Evolutionary conservation across 192 early-diverging fungal genomes (phyloP).

Genomic region (Backusella parvicylindrica): DNA sequence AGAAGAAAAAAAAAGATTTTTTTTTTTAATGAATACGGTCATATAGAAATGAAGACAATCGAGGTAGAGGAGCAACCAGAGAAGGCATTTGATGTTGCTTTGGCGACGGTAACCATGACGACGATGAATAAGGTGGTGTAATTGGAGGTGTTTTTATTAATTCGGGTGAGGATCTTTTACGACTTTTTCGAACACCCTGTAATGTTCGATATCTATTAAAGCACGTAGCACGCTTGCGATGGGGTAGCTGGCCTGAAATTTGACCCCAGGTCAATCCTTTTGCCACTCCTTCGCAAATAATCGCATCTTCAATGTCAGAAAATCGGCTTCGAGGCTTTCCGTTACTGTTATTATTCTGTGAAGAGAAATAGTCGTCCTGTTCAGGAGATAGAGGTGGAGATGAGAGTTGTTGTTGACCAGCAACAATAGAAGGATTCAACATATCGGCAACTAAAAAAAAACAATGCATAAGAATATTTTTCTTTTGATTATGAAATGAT

Average conservation of each 20-base stretch:
- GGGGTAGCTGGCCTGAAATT: conserved; percentile 31
- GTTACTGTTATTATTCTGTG: neutral
- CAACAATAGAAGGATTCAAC: conserved; percentile 12
- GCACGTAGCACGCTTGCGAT: conserved; percentile 36
- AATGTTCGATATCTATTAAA: conserved; percentile 35
- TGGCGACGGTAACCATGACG: neutral
- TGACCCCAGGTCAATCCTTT: conserved; percentile 36
- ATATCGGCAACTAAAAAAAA: conserved; percentile 20
- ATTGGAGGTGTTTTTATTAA: conserved; percentile 5
- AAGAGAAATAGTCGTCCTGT: neutral
- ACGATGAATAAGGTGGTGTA: conserved; percentile 8
- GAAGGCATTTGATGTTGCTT: neutral
- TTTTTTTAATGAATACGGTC: conserved; percentile 1
- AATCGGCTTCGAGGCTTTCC: conserved; percentile 34
- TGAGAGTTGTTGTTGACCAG: neutral
- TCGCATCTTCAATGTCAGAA: conserved; percentile 30
- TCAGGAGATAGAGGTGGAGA: conserved; percentile 8
- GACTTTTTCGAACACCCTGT: conserved; percentile 31
- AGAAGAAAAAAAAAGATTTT: neutral
- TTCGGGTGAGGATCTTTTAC: conserved; percentile 17
- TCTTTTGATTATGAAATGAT: neutral
- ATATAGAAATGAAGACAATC: neutral
- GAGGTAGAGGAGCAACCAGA: conserved; percentile 1
- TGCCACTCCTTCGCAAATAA: conserved; percentile 36
- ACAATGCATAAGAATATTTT: neutral